These are phyloP conservation scores for Neurospora pannonica DNA, from an alignment of 495 filamentous ascomycete species.

Conservation along the genomic window DNA sequence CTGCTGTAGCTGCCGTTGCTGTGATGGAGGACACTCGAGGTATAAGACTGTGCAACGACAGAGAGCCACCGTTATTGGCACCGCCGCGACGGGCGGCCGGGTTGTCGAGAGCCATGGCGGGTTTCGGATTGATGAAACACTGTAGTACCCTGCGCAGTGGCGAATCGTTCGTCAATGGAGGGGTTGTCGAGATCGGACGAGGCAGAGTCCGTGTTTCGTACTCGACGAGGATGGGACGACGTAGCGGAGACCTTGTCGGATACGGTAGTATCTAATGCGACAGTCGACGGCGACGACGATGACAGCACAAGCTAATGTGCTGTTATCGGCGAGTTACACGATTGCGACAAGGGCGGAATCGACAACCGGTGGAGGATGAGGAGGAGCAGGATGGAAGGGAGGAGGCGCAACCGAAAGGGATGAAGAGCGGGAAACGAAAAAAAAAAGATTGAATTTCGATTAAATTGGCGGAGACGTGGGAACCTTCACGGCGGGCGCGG, in stretches of 20 bases:
- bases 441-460: not conserved
- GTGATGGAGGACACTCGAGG: conserved; percentile 3
- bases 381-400: not conserved
- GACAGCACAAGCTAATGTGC: not conserved
- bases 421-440: not conserved
- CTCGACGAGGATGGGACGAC: not conserved
- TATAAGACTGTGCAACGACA: not conserved
- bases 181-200: not conserved
- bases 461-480: not conserved
- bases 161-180: not conserved
- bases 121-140: conserved; percentile 1
- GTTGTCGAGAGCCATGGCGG: conserved; percentile 10
- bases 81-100: not conserved
- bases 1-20: conserved; percentile 2
- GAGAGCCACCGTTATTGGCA: not conserved
- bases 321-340: not conserved
- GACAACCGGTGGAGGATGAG: not conserved
- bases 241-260: not conserved
- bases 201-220: not conserved
- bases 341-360: not conserved
- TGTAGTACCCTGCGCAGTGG: not conserved
- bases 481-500: not conserved
- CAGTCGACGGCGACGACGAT: not conserved
- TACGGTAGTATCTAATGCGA: not conserved
- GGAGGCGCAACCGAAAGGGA: not conserved